Conservation (phyloP, 2,329 filamentous ascomycete genomes). For the Pestalotiopsis sp. region DNA sequence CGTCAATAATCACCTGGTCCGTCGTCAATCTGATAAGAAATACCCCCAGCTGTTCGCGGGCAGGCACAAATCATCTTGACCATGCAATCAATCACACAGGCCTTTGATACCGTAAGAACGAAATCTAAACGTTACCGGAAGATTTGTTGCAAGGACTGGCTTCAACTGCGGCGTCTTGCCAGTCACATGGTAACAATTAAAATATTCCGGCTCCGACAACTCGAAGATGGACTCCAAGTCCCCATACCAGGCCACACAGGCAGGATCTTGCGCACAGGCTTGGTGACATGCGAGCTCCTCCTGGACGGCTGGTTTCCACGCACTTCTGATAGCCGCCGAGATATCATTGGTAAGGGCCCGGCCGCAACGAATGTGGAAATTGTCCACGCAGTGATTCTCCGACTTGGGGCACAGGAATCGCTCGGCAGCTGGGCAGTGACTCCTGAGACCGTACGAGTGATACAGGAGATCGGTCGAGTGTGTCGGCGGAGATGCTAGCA, state of each 20-base stretch:
- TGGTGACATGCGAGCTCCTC: not conserved
- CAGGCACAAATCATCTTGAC: not conserved
- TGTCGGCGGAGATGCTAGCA: not conserved
- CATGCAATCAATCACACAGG: not conserved
- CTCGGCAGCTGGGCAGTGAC: not conserved
- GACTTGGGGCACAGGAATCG: not conserved
- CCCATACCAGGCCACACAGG: not conserved
- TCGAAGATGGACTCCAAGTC: not conserved
- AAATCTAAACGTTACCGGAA: not conserved
- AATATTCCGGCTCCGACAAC: not conserved
- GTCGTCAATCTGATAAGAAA: not conserved
- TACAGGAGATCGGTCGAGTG: not conserved
- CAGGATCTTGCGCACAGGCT: not conserved
- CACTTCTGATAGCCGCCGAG: not conserved
- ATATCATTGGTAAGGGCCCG: not conserved
- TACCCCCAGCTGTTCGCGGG: not conserved
- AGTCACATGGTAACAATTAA: not conserved
- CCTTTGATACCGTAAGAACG: not conserved
- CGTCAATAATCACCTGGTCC: not conserved
- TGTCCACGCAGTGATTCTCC: not conserved
- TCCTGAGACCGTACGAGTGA: not conserved
- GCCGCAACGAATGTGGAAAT: not conserved
- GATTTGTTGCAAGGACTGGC: not conserved
- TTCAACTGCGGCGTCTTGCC: not conserved
- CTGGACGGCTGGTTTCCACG: not conserved